phyloP scores from a whole-genome alignment of 1,284 basidiomycete genomes.

The Cutaneotrichosporon sp. region DNA sequence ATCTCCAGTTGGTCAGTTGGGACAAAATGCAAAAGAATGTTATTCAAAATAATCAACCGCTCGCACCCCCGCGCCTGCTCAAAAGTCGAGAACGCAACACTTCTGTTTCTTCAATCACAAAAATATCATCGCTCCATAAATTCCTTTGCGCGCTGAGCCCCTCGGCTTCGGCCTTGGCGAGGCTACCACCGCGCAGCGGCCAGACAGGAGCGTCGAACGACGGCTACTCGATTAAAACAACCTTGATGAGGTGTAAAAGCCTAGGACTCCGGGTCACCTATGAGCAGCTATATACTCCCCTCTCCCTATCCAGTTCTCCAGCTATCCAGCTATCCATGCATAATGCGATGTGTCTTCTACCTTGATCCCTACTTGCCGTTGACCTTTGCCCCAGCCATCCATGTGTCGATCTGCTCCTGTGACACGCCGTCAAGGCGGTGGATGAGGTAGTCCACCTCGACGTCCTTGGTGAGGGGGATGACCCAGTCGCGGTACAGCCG shows the following conservation, averaged over 20 bases:
- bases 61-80: not conserved
- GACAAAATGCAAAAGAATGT: constrained; percentile 23
- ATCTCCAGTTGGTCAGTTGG: too few relatives aligned
- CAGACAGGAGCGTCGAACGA: constrained; percentile 46
- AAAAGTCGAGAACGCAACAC: constrained; percentile 17
- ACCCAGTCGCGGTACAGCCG: constrained; percentile 91
- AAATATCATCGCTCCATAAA: constrained; percentile 29
- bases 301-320: not conserved
- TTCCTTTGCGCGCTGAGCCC: constrained; percentile 35
- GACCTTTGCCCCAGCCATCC: constrained; percentile 49
- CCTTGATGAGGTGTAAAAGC: constrained; percentile 39
- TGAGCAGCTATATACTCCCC: constrained; percentile 47
- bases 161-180: constrained; percentile 14
- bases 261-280: constrained; percentile 50
- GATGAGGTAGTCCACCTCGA: constrained; percentile 95
- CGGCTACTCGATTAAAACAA: constrained; percentile 44
- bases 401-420: constrained; percentile 71
- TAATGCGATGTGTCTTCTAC: not conserved
- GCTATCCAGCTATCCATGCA: not conserved
- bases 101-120: constrained; percentile 29
- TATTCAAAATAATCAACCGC: constrained; percentile 3
- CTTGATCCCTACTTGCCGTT: constrained; percentile 4
- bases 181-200: constrained; percentile 32
- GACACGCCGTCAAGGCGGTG: constrained; percentile 79
- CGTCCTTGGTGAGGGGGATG: constrained; percentile 95